Conservation (phyloP, 371 early-diverging fungal genomes). For the Mucor racemosus region DNA sequence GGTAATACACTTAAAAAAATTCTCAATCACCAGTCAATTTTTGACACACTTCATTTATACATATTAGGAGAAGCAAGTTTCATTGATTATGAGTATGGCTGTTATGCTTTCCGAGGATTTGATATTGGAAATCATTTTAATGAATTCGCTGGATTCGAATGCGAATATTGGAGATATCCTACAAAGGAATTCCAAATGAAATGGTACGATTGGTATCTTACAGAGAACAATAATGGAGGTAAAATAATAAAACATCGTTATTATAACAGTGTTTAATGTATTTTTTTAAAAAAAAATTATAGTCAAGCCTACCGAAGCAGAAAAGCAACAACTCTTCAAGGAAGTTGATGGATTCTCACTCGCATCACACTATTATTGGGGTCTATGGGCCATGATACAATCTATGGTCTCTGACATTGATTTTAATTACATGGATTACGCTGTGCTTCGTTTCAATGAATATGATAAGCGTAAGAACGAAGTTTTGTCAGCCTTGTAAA, state of each 20-base stretch:
- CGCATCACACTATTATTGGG: constrained; percentile 94
- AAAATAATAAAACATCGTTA: neutral
- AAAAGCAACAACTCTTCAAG: constrained; percentile 64
- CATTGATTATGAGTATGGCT: constrained; percentile 96
- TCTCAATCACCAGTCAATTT: neutral
- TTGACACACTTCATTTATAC: constrained; percentile 7
- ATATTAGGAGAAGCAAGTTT: constrained; percentile 61
- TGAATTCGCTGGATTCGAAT: constrained; percentile 94
- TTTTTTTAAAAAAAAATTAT: neutral
- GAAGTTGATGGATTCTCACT: constrained; percentile 86
- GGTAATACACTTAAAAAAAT: constrained; percentile 32
- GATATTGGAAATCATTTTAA: constrained; percentile 97
- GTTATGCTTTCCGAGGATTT: constrained; percentile 83
- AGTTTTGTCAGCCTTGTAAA: constrained; percentile 24
- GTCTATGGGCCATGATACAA: constrained; percentile 91
- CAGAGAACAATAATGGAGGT: constrained; percentile 43
- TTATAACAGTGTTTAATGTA: no score
- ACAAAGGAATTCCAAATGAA: constrained; percentile 64
- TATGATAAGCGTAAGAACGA: constrained; percentile 64
- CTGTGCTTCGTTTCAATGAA: constrained; percentile 79
- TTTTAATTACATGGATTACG: constrained; percentile 93
- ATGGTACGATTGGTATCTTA: constrained; percentile 76
- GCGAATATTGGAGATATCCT: constrained; percentile 89
- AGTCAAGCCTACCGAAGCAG: constrained; percentile 47
- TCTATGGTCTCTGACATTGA: constrained; percentile 88